A percentile compares a stretch with the other conserved stretches of the same genome.
These are phyloP conservation scores for Dunaliella sp. DNA, from an alignment of 139 green algal genomes.

Conservation along the genomic window DNA sequence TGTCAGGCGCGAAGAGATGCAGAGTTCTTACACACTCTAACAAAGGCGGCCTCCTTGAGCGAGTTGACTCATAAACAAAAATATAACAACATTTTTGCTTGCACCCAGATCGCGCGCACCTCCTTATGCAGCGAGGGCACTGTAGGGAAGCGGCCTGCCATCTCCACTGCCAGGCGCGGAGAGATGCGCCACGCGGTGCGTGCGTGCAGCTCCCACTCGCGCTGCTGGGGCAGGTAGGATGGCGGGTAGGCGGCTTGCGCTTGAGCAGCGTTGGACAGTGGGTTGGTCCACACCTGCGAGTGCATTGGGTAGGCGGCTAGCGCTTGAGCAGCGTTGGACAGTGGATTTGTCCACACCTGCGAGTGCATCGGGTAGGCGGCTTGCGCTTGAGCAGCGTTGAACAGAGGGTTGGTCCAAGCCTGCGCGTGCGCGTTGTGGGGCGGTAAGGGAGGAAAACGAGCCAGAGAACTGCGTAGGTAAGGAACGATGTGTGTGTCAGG, in stretches of 20 bases:
- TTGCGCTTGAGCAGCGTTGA: not conserved
- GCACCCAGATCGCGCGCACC: not conserved
- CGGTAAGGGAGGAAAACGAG: no score
- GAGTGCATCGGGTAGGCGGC: no score
- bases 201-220: slow-evolving; percentile 43
- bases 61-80: no score
- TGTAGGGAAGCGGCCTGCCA: slow-evolving; percentile 38
- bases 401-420: slow-evolving; percentile 19
- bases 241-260: not conserved
- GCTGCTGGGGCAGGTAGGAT: not conserved
- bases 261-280: not conserved
- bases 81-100: no score
- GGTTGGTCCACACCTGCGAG: slow-evolving; percentile 27
- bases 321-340: not conserved
- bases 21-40: no score
- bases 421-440: no score
- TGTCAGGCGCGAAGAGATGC: no score
- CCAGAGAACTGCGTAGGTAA: no score
- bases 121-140: not conserved
- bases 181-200: slow-evolving; percentile 56
- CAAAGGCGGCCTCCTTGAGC: no score
- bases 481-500: no score
- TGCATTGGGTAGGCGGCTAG: not conserved
- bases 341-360: slow-evolving; percentile 23
- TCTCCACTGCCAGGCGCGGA: slow-evolving; percentile 41